Percentiles rank a stretch among this genome's conserved stretches.
Conservation (phyloP, 495 filamentous ascomycete species). For the Podospora sp. region DNA sequence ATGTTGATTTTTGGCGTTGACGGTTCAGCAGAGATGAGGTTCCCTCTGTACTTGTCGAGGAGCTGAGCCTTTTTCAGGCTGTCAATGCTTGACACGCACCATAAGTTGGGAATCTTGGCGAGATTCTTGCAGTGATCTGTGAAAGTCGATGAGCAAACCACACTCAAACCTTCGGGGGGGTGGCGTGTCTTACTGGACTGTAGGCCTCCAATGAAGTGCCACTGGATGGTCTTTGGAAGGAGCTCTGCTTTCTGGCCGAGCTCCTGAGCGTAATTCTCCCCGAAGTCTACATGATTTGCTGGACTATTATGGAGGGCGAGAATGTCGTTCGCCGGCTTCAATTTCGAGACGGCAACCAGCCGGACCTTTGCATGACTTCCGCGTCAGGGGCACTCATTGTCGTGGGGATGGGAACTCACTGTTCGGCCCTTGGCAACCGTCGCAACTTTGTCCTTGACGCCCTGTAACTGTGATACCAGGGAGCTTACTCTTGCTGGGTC, state of each 20-base stretch:
- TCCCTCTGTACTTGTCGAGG: conserved; percentile 74
- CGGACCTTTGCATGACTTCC: conserved; percentile 58
- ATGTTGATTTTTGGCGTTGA: conserved; percentile 61
- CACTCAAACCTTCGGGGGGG: background rate
- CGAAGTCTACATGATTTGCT: conserved; percentile 75
- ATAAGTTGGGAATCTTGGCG: conserved; percentile 86
- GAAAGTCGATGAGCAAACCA: conserved; percentile 3
- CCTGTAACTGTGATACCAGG: conserved; percentile 50
- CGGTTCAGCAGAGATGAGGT: conserved; percentile 45
- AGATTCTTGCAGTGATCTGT: conserved; percentile 86
- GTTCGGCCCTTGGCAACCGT: conserved; percentile 49
- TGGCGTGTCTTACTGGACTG: conserved; percentile 57
- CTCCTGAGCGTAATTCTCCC: conserved; percentile 97
- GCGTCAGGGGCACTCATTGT: background rate
- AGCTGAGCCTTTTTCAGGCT: conserved; percentile 79
- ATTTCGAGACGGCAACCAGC: conserved; percentile 90
- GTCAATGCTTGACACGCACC: conserved; percentile 89
- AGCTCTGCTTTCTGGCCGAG: conserved; percentile 80
- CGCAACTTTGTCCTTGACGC: conserved; percentile 48
- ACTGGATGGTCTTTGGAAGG: conserved; percentile 75
- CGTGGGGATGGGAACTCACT: conserved; percentile 34
- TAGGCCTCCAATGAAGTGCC: conserved; percentile 95
- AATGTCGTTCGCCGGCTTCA: conserved; percentile 88
- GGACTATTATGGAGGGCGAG: conserved; percentile 72
- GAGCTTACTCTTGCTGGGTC: conserved; percentile 53